phyloP scores from a whole-genome alignment of 345 rosid genomes.

The sweet orange (Citrus sinensis) region DVS_A1.0 CM039168.1:4334001-4334500 shows the following conservation, averaged over 20 bases:
- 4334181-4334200: conserved; percentile 21
- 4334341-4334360: conserved; percentile 30
- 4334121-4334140: conserved; percentile 78
- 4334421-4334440: conserved; percentile 58
- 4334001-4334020: conserved; percentile 76
- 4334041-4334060: conserved; percentile 76
- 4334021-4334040: conserved; percentile 53
- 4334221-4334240: conserved; percentile 13
- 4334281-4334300: conserved; percentile 27
- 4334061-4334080: conserved; percentile 83
- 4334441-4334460: conserved; percentile 44
- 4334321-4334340: conserved; percentile 31
- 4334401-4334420: conserved; percentile 39
- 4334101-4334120: conserved; percentile 93
- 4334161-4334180: conserved; percentile 7
- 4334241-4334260: conserved; percentile 5
- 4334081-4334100: conserved; percentile 61
- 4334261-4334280: conserved; percentile 7
- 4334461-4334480: conserved; percentile 32
- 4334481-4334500: conserved; percentile 33
- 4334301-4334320: conserved; percentile 22
- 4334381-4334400: conserved; percentile 17
- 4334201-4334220: conserved; percentile 16
- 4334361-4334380: conserved; percentile 39
- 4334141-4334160: conserved; percentile 41